A percentile compares a stretch with the other conserved stretches of the same genome.
phyloP scores from a whole-genome alignment of 2,329 filamentous ascomycete genomes.

The Penicillium crustosum region DNA sequence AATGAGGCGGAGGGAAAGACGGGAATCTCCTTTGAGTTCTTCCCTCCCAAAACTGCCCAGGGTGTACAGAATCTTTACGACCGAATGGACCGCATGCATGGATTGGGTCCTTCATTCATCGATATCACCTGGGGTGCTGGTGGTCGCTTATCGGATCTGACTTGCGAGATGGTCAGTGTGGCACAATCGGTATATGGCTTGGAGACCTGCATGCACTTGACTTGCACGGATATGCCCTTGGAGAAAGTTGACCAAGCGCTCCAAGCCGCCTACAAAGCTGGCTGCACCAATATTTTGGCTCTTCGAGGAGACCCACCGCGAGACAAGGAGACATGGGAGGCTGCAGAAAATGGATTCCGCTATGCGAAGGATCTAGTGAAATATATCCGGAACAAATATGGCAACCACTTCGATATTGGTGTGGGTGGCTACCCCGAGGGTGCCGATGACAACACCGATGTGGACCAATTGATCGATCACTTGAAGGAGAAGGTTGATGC shows the following conservation, averaged over 20 bases:
- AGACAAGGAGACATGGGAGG: conserved; percentile 92
- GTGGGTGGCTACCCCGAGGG: conserved; percentile 97
- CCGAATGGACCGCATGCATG: conserved; percentile 98
- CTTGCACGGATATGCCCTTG: conserved; percentile 95
- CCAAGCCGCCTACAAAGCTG: conserved; percentile 83
- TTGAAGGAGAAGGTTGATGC: conserved; percentile 97
- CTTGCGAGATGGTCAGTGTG: conserved; percentile 95
- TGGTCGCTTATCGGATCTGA: conserved; percentile 84
- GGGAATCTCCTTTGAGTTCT: conserved; percentile 99
- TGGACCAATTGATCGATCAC: conserved; percentile 81
- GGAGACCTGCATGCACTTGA: conserved; percentile 98
- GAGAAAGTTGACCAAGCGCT: conserved; percentile 89
- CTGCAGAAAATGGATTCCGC: conserved; percentile 78
- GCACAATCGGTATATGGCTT: conserved; percentile 93
- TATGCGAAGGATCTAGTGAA: conserved; percentile 90
- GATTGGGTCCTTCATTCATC: conserved; percentile 89
- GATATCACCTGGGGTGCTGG: conserved; percentile 99
- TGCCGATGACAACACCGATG: conserved; percentile 86
- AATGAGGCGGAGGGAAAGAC: conserved; percentile 75
- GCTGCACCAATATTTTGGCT: conserved; percentile 95
- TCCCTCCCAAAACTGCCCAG: conserved; percentile 84
- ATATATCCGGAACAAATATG: conserved; percentile 76
- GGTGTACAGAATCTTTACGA: conserved; percentile 99
- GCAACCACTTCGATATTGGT: conserved; percentile 93
- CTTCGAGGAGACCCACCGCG: conserved; percentile 89